A percentile compares a stretch with the other conserved stretches of the same genome.
These are phyloP conservation scores for Lactifluus pinguis DNA, from an alignment of 768 basidiomycete species.

Conservation along the genomic window DNA sequence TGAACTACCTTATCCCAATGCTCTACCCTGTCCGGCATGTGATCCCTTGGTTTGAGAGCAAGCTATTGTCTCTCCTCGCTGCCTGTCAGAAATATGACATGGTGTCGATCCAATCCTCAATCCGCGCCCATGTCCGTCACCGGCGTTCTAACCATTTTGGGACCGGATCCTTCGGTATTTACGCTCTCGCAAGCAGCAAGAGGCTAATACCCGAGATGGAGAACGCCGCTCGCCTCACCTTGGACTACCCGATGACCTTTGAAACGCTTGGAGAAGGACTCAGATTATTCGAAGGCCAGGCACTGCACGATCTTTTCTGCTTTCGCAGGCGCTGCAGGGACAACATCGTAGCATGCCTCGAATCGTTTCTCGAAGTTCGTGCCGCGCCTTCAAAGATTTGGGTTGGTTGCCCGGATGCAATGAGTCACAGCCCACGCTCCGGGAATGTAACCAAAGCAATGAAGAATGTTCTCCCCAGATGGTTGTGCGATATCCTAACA, in stretches of 20 bases:
- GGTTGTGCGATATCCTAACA: background rate
- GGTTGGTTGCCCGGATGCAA: background rate
- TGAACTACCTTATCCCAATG: background rate
- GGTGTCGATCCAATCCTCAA: background rate
- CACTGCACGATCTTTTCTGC: background rate
- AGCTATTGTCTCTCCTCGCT: slow-evolving; percentile 4
- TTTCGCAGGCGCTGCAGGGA: background rate
- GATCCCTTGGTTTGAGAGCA: background rate
- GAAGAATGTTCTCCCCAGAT: background rate
- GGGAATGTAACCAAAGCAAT: background rate
- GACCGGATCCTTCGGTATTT: slow-evolving; percentile 3
- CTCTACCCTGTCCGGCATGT: background rate
- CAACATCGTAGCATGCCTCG: background rate
- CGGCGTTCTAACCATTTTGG: background rate
- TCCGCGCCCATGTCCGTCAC: background rate
- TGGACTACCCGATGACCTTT: background rate
- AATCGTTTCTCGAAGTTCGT: background rate
- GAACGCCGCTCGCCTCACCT: background rate
- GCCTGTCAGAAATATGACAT: slow-evolving; percentile 22
- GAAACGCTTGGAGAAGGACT: background rate
- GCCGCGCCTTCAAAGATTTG: background rate
- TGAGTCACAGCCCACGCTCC: accelerated
- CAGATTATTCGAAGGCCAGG: background rate
- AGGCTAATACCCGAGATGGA: background rate
- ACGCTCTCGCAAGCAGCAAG: slow-evolving; percentile 10